Percentiles rank a stretch among this genome's conserved stretches.
These are phyloP conservation scores for Cutaneotrichosporon sp. DNA, from an alignment of 1,284 basidiomycete species.

Conservation along the genomic window DNA sequence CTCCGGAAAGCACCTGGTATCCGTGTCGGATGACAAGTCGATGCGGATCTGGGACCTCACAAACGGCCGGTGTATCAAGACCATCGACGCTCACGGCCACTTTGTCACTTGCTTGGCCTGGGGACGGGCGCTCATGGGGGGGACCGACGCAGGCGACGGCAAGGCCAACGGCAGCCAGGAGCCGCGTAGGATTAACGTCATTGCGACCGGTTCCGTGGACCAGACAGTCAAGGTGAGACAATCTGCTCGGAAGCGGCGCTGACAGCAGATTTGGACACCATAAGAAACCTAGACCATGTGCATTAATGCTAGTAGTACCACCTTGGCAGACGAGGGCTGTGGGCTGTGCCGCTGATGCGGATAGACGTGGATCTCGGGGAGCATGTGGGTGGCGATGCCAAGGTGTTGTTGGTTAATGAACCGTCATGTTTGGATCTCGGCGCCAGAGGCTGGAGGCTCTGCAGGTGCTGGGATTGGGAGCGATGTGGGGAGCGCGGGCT, in stretches of 20 bases:
- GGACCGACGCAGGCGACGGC: constrained; percentile 28
- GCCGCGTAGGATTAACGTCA: constrained; percentile 70
- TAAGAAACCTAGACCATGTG: constrained; percentile 13
- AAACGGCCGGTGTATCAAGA: constrained; percentile 74
- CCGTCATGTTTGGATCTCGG: too few relatives aligned
- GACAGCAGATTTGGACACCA: constrained; percentile 25
- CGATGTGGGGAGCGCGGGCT: too few relatives aligned
- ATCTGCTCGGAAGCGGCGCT: neutral
- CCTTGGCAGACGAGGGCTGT: neutral
- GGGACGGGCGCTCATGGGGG: constrained; percentile 64
- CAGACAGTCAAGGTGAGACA: constrained; percentile 59
- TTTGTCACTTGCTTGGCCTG: constrained; percentile 81
- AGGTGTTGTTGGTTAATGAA: neutral
- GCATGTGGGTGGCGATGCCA: neutral
- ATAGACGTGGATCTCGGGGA: neutral
- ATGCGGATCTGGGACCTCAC: constrained; percentile 84
- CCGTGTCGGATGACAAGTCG: constrained; percentile 87
- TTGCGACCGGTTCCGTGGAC: constrained; percentile 79
- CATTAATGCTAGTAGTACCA: constrained; percentile 7
- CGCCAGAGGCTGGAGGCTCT: too few relatives aligned
- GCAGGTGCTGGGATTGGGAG: too few relatives aligned
- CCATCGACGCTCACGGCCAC: constrained; percentile 80
- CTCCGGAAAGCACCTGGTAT: constrained; percentile 79
- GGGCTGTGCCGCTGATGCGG: neutral
- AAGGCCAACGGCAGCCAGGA: constrained; percentile 49